Percentiles rank a stretch among this genome's conserved stretches.
Evolutionary conservation across 495 filamentous ascomycete species (phyloP).

Genomic region (Ascobolus immersus): DNA sequence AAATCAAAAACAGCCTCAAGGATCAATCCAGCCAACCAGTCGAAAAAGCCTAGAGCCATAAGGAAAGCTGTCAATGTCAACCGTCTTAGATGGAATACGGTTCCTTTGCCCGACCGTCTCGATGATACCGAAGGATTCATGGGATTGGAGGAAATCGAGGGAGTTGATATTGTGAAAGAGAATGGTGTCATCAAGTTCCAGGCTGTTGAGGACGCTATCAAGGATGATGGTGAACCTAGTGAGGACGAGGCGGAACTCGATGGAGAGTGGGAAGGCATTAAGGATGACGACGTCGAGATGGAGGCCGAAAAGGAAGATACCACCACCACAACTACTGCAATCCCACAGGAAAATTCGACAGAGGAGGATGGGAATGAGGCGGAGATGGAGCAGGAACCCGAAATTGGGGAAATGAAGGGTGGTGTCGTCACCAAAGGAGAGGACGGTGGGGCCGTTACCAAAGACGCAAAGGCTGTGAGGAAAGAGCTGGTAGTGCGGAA

Average conservation of each 20-base stretch:
- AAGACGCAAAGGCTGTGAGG: conserved; percentile 6
- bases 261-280: not conserved
- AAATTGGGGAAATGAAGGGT: too few species aligned
- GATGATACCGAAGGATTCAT: conserved; percentile 89
- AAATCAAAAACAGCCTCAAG: too few species aligned
- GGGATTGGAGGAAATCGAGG: conserved; percentile 77
- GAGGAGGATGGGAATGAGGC: too few species aligned
- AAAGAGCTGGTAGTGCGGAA: too few species aligned
- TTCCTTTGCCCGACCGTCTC: conserved; percentile 58
- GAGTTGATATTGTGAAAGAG: conserved; percentile 50
- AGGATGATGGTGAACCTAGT: not conserved
- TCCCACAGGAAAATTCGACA: too few species aligned
- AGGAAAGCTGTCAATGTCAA: conserved; percentile 25
- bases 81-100: conserved; percentile 55
- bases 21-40: too few species aligned
- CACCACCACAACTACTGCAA: too few species aligned
- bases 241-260: not conserved
- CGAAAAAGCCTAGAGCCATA: not conserved
- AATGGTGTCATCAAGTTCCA: conserved; percentile 25
- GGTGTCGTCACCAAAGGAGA: too few species aligned
- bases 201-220: conserved; percentile 4
- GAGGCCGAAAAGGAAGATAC: too few species aligned
- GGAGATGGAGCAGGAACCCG: too few species aligned
- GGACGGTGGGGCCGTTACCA: too few species aligned
- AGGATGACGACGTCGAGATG: not conserved